Conservation (phyloP, 2,329 filamentous ascomycete species). For the Calonectria multiphialidica region DNA sequence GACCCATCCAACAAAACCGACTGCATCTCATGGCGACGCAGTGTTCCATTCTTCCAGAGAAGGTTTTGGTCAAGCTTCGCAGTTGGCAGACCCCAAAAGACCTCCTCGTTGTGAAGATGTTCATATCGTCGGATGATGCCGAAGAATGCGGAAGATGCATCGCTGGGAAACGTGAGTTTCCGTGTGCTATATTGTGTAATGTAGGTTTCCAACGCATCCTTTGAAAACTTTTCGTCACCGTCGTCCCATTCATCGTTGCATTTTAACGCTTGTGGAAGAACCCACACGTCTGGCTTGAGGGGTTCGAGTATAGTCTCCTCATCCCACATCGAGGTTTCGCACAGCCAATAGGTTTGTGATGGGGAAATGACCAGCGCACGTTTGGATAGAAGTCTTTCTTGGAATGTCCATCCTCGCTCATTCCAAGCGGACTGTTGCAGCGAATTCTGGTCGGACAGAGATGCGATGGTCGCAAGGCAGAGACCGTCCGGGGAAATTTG, state of each 20-base stretch:
- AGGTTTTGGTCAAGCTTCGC: conserved; percentile 15
- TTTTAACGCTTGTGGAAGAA: background rate
- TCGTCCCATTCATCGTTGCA: conserved; percentile 28
- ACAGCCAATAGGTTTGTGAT: conserved; percentile 27
- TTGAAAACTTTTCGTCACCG: conserved; percentile 10
- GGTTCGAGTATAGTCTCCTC: conserved; percentile 25
- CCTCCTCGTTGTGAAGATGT: conserved; percentile 23
- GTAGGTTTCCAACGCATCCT: background rate
- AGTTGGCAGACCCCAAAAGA: conserved; percentile 17
- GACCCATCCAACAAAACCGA: background rate
- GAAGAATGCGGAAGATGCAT: conserved; percentile 17
- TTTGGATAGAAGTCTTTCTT: conserved; percentile 21
- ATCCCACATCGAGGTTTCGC: conserved; percentile 22
- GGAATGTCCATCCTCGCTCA: conserved; percentile 26
- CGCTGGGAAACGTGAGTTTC: conserved; percentile 18
- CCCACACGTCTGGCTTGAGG: background rate
- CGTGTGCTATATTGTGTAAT: conserved; percentile 23
- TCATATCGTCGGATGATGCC: conserved; percentile 25
- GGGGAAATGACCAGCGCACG: conserved; percentile 23
- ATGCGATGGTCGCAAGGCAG: conserved; percentile 5
- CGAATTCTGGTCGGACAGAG: background rate
- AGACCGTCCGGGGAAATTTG: conserved; percentile 8
- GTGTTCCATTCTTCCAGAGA: background rate
- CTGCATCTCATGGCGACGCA: conserved; percentile 8
- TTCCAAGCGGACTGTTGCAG: conserved; percentile 3